Evolutionary conservation across 1,284 basidiomycete genomes (phyloP), one percentile per base, ranked within the genome.

Genomic region (Ustilago sp.): DNA sequence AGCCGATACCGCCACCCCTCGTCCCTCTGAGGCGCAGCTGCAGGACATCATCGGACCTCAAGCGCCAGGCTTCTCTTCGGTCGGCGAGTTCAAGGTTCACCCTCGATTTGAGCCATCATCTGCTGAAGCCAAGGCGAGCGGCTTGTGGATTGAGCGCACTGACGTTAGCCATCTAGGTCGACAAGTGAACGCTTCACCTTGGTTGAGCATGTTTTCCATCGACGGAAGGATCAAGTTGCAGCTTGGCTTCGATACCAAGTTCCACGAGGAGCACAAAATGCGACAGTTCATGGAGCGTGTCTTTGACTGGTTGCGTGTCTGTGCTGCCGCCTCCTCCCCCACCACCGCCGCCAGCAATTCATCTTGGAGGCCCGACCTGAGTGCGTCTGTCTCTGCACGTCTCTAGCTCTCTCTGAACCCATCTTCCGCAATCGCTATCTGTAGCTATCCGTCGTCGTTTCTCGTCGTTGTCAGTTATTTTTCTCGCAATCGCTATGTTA

Each of bases 131-230:
- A 51, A 59, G 4, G 50, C 38, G 8, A 41, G 58, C 4, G 68
- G 68, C 8, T 6, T 68, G 41, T 74, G 63, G 65, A 36, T 77
- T 4, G 59, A 68, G 23, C 50, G 70, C 8, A 35, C 11, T 11
- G 69, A 68, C 34, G 13, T 38, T 2, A 35, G n/a, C 3, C 74
- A 77, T 39, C 48, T 36, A 23, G 74, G 74, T 13, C 43, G 74
- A 17, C 74, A 77, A 52, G 59, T 77, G 19, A 69, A 69, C 55
- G 63, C 71, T 19, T 77, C 74, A 23, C 74, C 74, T 8, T 77
- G 74, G 74, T 66, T 77, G 35, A 63, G 65, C 36, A 68, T 77
- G 70, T 23, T 74, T 17, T 57, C 58, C 2, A 31, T 74, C 31
- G 71, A 74, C 32, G 74, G 72, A n/a, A 52, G 48, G 38, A 8